Conservation (phyloP, 805 yeast species). For the Priceomyces melissophilus region DNA sequence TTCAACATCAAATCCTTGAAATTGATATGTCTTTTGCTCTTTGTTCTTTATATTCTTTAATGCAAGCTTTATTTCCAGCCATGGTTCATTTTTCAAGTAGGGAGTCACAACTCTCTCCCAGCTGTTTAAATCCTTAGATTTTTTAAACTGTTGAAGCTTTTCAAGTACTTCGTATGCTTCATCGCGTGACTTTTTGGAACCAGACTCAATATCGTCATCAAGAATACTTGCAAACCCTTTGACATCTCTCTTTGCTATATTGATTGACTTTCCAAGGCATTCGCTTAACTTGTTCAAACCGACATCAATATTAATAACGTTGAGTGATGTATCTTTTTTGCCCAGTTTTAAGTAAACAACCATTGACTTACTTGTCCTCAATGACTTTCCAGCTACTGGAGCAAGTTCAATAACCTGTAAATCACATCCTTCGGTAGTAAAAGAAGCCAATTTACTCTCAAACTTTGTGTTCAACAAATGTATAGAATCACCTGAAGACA, state of each 20-base stretch:
- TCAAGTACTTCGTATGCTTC: conserved; percentile 23
- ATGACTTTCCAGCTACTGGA: conserved; percentile 42
- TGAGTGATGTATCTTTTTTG: conserved; percentile 40
- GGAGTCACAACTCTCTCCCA: conserved; percentile 28
- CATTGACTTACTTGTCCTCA: conserved; percentile 38
- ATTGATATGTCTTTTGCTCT: conserved; percentile 18
- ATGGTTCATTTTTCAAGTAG: conserved; percentile 28
- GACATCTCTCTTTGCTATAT: conserved; percentile 16
- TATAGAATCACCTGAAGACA: conserved; percentile 38
- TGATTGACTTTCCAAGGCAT: conserved; percentile 62
- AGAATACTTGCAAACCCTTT: conserved; percentile 23
- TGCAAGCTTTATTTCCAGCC: conserved; percentile 18
- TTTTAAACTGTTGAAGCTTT: conserved; percentile 17
- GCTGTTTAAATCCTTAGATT: conserved; percentile 15
- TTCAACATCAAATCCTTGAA: conserved; percentile 56
- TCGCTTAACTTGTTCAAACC: conserved; percentile 69
- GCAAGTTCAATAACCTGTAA: conserved; percentile 25
- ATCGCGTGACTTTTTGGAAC: conserved; percentile 11
- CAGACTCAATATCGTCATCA: conserved; percentile 17
- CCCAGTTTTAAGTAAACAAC: conserved; percentile 41
- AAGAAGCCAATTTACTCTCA: conserved; percentile 35
- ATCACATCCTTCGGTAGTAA: conserved; percentile 20
- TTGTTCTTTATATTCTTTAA: conserved; percentile 10
- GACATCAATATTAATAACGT: conserved; percentile 49
- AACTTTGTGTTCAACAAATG: conserved; percentile 44